Conservation (phyloP, 306 rosid species). For the Macrotyloma uniflorum region DNA sequence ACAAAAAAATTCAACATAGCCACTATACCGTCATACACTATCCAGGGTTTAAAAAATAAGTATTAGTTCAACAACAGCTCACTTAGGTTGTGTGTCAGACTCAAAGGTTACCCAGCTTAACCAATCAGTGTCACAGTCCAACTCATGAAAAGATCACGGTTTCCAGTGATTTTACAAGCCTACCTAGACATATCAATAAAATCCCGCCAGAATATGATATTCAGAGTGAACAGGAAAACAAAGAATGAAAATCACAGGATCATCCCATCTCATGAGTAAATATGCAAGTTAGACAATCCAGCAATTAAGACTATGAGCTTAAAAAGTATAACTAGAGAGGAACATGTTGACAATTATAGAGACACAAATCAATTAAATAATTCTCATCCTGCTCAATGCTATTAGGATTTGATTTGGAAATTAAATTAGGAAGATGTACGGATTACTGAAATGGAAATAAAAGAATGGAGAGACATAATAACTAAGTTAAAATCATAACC, state of each 20-base stretch:
- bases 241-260: not conserved
- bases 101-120: not conserved
- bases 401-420: not conserved
- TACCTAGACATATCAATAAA: not conserved
- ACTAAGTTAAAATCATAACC: not conserved
- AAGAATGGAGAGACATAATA: not conserved
- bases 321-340: constrained; percentile 12
- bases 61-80: not conserved
- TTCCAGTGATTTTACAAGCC: not conserved
- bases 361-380: not conserved
- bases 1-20: too few species aligned
- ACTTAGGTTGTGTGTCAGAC: not conserved
- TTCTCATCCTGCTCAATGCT: not conserved
- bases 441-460: constrained; percentile 15
- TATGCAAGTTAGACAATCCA: not conserved
- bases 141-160: not conserved
- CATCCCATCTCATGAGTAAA: not conserved
- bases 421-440: not conserved
- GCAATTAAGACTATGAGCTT: not conserved
- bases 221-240: not conserved
- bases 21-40: too few species aligned
- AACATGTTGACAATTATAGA: not conserved
- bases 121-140: not conserved
- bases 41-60: too few species aligned
- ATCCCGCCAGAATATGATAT: not conserved